Evolutionary conservation across 495 filamentous ascomycete genomes (phyloP), one percentile per base, ranked within the genome.

Genomic region (Aspergillus sclerotioniger): DNA sequence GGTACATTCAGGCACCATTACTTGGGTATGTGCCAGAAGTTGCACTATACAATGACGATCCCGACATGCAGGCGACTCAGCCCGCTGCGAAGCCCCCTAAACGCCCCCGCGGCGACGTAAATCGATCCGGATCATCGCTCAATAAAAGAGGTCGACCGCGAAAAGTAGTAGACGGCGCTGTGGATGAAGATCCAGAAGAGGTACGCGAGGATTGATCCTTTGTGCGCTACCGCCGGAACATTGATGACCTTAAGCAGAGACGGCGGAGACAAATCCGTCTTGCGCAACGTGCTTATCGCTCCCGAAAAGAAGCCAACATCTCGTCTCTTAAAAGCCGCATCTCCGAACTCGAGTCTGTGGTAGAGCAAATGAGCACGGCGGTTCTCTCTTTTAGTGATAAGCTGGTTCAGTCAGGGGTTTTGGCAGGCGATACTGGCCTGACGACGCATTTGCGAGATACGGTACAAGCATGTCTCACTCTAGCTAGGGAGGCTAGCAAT

Each of bases 201-300:
- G 65, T 67, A 57, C 35, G 52, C 37, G 37, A 12, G 13, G 37
- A n/a, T 41, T 3, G 12, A 12, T 41, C n/a, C 3, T 13, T 35
- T 64, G 13, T 29, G 6, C 37, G 16, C 16, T 28, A 6, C 8
- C n/a, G 8, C 19, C 4, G 10, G 19, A 13, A 19, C 19, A 12
- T 32, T 12, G 32, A 39, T 51, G 19, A 25, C 16, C 32, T 13
- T 48, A 53, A 10, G 25, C 63, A 96, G 90, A 84, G 90, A 48
- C 85, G 91, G 33, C 82, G 91, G 51, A 92, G 88, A n/a, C 91
- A 96, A 72, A 92, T 93, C 54, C 85, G 91, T 37, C 79, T 94
- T 54, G 91, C 91, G 9, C 91, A 96, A 66, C 80, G 90, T 32
- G 90, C 90, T 2, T 95, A 96, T 64, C 85, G 91, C 9, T 84